Evolutionary conservation across 2,329 filamentous ascomycete genomes (phyloP), one percentile per base, ranked within the genome.

Genomic region (Penicillium sp.): DNA sequence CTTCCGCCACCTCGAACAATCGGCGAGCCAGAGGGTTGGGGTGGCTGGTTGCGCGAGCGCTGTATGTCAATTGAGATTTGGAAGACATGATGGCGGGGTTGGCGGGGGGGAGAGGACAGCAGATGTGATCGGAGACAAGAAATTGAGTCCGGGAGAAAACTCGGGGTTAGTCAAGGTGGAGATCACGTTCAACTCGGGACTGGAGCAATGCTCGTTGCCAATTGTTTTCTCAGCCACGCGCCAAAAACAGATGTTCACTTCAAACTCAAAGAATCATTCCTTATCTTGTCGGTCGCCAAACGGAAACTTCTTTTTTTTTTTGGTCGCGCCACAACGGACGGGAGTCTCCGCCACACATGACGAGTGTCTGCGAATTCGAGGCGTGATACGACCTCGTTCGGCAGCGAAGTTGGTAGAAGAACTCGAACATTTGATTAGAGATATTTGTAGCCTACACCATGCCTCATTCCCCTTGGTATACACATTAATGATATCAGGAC

Each of bases 1-100:
- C 61, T 47, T 73, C 68, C 4, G 73, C 74, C 28, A 75, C 67
- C 32, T 69, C 55, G 50, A 76, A 75, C 12, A 76, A 65, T 46
- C 63, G 66, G 47, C 62, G 66, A 9, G 68, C 71, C 33, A 76
- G 64, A 1, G 66, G 64, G 55, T 74, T 74, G 35, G 68, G 62
- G 54, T 75, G 73, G 48, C 63, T 66, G 49, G 62, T 59, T 47
- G 67, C 70, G 39, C 72, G 66, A 44, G 64, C 62, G 39, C 56
- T 56, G 51, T 70, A 75, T 13, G 69, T 60, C 47, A 69, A 57
- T 55, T 64, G 61, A 25, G 70, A 74, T 49, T 66, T 68, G 46
- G 73, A 75, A 29, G 73, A 69, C 73, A 75, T 75, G 49, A 39
- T 49, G 46, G 49, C 46, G 48, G 43, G 46, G 49, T 49, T 49